These are phyloP conservation scores for Mycosphaerella arachidis DNA, from an alignment of 2,329 filamentous ascomycete species.

Conservation along the genomic window DNA sequence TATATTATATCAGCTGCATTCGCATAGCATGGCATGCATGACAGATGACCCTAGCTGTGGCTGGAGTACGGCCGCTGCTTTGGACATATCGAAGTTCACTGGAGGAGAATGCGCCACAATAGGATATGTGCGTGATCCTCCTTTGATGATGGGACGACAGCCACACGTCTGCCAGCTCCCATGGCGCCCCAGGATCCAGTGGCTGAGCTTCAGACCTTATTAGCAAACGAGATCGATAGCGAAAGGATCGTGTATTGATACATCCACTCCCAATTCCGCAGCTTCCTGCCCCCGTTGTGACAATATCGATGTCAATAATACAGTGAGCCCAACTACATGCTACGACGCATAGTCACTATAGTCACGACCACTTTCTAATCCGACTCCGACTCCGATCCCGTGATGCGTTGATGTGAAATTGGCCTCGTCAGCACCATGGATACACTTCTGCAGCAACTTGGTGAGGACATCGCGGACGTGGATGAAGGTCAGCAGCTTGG, in stretches of 20 bases:
- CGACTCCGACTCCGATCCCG: too few relatives aligned
- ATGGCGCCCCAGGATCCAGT: background rate
- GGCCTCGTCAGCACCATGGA: conserved; percentile 8
- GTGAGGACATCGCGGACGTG: conserved; percentile 18
- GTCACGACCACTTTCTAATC: background rate
- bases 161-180: background rate
- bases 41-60: background rate
- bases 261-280: background rate
- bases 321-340: too few relatives aligned
- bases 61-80: background rate
- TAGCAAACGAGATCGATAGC: conserved; percentile 7
- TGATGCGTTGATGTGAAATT: background rate
- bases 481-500: conserved; percentile 21
- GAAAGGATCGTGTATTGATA: background rate
- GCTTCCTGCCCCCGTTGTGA: background rate
- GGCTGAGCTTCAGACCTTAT: background rate
- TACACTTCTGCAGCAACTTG: conserved; percentile 13
- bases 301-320: background rate
- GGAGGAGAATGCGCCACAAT: background rate
- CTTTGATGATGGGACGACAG: background rate
- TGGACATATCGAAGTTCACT: background rate
- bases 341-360: background rate
- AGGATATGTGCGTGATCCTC: background rate
- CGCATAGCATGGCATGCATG: background rate
- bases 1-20: background rate